Conservation (phyloP, 2,329 filamentous ascomycete genomes). For the Myriosclerotinia curreyana region DNA sequence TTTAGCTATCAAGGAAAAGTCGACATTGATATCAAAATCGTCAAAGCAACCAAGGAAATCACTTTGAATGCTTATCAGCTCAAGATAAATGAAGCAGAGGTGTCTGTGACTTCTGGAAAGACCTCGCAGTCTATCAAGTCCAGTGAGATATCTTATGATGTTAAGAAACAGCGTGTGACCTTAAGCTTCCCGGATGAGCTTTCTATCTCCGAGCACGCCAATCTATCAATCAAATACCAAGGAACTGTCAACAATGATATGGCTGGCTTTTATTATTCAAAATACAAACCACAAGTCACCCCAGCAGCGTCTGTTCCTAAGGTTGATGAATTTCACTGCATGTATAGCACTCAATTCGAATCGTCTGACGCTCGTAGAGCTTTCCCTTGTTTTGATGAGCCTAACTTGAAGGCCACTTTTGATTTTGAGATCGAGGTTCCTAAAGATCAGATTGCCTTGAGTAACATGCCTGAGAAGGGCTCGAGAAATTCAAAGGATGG, state of each 20-base stretch:
- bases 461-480: slow-evolving; percentile 90
- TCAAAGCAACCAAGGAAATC: slow-evolving; percentile 69
- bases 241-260: slow-evolving; percentile 86
- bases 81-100: slow-evolving; percentile 65
- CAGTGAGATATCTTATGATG: slow-evolving; percentile 73
- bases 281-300: slow-evolving; percentile 78
- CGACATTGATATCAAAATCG: slow-evolving; percentile 72
- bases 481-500: slow-evolving; percentile 58
- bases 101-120: slow-evolving; percentile 58
- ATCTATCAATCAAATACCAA: slow-evolving; percentile 69
- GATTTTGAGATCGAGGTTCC: slow-evolving; percentile 92
- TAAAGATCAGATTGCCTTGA: slow-evolving; percentile 80
- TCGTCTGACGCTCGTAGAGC: slow-evolving; percentile 90
- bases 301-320: slow-evolving; percentile 74
- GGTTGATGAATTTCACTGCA: slow-evolving; percentile 64
- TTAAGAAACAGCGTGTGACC: slow-evolving; percentile 77
- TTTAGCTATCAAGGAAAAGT: slow-evolving; percentile 84
- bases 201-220: slow-evolving; percentile 61
- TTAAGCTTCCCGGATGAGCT: slow-evolving; percentile 74
- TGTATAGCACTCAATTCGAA: slow-evolving; percentile 97
- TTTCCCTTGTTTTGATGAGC: slow-evolving; percentile 98
- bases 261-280: slow-evolving; percentile 90
- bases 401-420: slow-evolving; percentile 93
- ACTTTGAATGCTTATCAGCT: slow-evolving; percentile 84
- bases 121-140: slow-evolving; percentile 55